Evolutionary conservation across 768 basidiomycete species (phyloP).

Genomic region (Pleurotus tuber-regium): DNA sequence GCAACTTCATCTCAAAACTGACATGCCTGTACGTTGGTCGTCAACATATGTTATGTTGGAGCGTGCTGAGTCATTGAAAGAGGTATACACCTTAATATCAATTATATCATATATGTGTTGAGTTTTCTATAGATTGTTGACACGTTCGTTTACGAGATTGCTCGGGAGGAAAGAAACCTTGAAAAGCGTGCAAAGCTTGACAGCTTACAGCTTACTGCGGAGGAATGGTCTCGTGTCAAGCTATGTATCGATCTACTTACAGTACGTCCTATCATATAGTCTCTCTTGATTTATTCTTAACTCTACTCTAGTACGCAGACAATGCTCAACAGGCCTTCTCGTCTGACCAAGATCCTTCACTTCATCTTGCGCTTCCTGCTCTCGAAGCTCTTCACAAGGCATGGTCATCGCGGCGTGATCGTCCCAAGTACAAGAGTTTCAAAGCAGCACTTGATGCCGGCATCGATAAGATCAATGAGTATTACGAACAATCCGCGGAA

Average conservation of each 20-base stretch:
- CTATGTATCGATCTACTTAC: constrained; percentile 16
- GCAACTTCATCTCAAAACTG: constrained; percentile 17
- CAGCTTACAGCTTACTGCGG: constrained; percentile 14
- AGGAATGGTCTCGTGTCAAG: constrained; percentile 23
- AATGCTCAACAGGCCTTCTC: constrained; percentile 30
- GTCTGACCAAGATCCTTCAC: constrained; percentile 19
- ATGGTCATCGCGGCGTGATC: constrained; percentile 18
- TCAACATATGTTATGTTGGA: constrained; percentile 26
- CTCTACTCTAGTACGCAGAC: constrained; percentile 14
- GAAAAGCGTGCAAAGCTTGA: constrained; percentile 20
- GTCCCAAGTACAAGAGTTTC: constrained; percentile 18
- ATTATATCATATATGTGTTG: no score
- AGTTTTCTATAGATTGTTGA: constrained; percentile 17
- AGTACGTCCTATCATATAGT: no score
- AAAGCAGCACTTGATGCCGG: constrained; percentile 16
- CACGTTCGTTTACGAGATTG: constrained; percentile 21
- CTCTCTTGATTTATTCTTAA: no score
- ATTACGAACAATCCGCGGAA: constrained; percentile 24
- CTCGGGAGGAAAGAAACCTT: constrained; percentile 18
- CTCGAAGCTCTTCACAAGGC: constrained; percentile 20
- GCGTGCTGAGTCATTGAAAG: constrained; percentile 16
- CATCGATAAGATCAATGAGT: constrained; percentile 20
- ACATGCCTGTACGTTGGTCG: constrained; percentile 25
- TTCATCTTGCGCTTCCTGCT: constrained; percentile 23
- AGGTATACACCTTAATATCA: constrained; percentile 16